Percentiles rank a stretch among this genome's conserved stretches.
These are phyloP conservation scores for Nymphaea colorata DNA, from an alignment of 164 flowering plant species.

Conservation along the genomic window DNA sequence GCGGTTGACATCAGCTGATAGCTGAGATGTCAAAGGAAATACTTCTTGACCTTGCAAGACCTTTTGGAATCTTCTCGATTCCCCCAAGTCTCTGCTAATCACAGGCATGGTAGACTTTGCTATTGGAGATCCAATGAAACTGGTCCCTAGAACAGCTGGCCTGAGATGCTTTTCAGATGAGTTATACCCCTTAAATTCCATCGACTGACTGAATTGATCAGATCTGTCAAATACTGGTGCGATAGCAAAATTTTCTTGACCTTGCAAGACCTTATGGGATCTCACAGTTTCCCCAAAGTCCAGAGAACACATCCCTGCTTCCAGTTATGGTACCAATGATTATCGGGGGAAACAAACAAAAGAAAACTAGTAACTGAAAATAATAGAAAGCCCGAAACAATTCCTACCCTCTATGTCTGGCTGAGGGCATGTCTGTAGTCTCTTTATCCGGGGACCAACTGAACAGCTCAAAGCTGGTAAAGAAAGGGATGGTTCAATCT, in stretches of 20 bases:
- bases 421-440: constrained; percentile 41
- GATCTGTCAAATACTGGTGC: constrained; percentile 39
- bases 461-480: constrained; percentile 51
- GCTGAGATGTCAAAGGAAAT: constrained; percentile 35
- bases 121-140: constrained; percentile 15
- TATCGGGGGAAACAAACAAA: not conserved
- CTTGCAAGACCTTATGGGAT: constrained; percentile 99
- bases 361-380: not conserved
- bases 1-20: constrained; percentile 17
- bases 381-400: not conserved
- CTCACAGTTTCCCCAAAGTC: constrained; percentile 70
- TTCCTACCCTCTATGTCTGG: constrained; percentile 2
- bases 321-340: not conserved
- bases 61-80: constrained; percentile 56
- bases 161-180: constrained; percentile 21
- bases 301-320: constrained; percentile 38
- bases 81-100: constrained; percentile 41
- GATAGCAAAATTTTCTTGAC: constrained; percentile 87
- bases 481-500: constrained; percentile 65
- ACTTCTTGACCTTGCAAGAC: constrained; percentile 99
- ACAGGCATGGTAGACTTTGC: constrained; percentile 23
- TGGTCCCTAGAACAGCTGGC: constrained; percentile 16
- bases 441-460: constrained; percentile 73
- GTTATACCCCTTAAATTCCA: constrained; percentile 32
- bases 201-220: constrained; percentile 34